These are phyloP conservation scores for Puccinia coronata DNA, from an alignment of 1,284 basidiomycete genomes.

Conservation along the genomic window DNA sequence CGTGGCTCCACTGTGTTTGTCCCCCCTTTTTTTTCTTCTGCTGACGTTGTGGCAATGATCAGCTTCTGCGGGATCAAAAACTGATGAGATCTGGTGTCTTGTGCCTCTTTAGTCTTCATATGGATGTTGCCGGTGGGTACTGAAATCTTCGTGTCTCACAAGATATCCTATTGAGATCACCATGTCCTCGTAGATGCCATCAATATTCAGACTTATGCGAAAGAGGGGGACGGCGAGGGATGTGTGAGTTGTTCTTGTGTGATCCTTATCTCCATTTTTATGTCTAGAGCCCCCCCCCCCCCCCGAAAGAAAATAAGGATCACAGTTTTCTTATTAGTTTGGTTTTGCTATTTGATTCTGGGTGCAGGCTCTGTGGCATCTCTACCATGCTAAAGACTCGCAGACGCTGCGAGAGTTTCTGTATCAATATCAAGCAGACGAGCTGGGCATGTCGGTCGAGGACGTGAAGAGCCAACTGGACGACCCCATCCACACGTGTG, in stretches of 20 bases:
- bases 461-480: slow-evolving; percentile 32
- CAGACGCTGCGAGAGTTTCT: slow-evolving; percentile 53
- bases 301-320: no score
- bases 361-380: slow-evolving; percentile 54
- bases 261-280: no score
- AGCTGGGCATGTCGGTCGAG: not conserved
- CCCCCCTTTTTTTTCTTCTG: not conserved
- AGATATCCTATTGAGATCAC: not conserved
- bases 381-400: slow-evolving; percentile 55
- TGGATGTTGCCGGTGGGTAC: slow-evolving; percentile 55
- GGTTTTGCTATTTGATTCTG: slow-evolving; percentile 5
- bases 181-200: slow-evolving; percentile 52
- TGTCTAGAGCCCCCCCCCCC: no score
- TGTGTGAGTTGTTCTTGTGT: slow-evolving; percentile 47
- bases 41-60: not conserved
- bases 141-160: not conserved
- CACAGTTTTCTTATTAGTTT: not conserved
- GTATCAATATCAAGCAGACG: slow-evolving; percentile 50
- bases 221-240: slow-evolving; percentile 42
- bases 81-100: not conserved
- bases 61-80: not conserved
- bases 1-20: slow-evolving; percentile 53
- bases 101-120: slow-evolving; percentile 52
- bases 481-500: slow-evolving; percentile 45
- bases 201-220: slow-evolving; percentile 56